phyloP scores from a whole-genome alignment of 345 rosid genomes.

The Raphanus raphanistrum region DNA sequence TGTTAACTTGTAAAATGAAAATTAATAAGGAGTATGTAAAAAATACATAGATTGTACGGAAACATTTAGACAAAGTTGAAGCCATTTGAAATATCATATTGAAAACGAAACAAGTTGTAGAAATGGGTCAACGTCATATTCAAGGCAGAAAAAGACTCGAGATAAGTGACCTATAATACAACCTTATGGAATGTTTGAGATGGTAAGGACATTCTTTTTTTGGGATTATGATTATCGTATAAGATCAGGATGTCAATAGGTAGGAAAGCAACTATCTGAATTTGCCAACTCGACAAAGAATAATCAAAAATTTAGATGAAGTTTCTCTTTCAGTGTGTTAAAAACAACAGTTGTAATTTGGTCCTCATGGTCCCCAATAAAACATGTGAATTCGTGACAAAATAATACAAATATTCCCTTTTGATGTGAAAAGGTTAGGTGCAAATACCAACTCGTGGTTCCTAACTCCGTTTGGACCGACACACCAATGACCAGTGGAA shows the following conservation, averaged over 20 bases:
- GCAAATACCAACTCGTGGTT: neutral
- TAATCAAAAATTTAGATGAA: neutral
- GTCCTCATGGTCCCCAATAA: neutral
- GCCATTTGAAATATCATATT: neutral
- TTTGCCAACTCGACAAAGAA: neutral
- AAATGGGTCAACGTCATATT: conserved; percentile 15
- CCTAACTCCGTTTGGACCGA: neutral
- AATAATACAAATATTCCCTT: neutral
- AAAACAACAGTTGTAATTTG: neutral
- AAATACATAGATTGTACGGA: neutral
- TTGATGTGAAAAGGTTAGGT: neutral
- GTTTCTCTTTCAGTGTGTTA: neutral
- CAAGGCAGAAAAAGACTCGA: conserved; percentile 4
- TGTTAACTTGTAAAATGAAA: neutral
- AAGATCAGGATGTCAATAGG: neutral
- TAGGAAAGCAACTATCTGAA: neutral
- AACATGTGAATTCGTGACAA: neutral
- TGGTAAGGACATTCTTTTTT: neutral
- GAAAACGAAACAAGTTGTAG: conserved; percentile 21
- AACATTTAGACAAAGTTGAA: neutral
- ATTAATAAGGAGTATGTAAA: neutral
- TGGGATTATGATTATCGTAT: neutral
- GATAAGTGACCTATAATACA: neutral
- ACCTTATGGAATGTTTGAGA: conserved; percentile 24
- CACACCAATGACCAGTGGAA: neutral